Base-by-base conservation (phyloP, 495 filamentous ascomycete species). In the Neurospora sp. region DNA sequence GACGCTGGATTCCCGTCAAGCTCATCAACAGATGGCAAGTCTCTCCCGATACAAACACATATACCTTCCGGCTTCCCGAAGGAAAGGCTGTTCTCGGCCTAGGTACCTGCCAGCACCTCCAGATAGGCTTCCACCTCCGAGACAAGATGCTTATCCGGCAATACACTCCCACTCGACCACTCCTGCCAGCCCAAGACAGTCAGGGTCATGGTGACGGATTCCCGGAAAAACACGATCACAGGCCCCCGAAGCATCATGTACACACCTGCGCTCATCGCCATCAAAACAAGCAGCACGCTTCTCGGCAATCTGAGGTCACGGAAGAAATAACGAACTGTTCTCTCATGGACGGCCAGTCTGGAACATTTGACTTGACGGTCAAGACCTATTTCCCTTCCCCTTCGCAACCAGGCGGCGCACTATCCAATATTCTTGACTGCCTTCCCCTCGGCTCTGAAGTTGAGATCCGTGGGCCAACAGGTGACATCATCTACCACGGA, bases 101-200 rank as follows among this genome's bases (percentile, higher is more conserved):
- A 1, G 73, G 73, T 9, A 82, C 80, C 2, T 82, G 80, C 65
- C 77, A 82, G 71, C 80, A 82, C 48, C 71, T 82, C 38, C 73
- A 82, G 59, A 68, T 82, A 18, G 79, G 80, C 18, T 80, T 80
- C 68, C 79, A 82, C 46, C 42, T 82, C 2, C 70, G 75, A 37
- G 79, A 81, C 68, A 68, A 72, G 38, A 77, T 77, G 74, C 18
- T 76, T 35, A 72, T 77, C 14, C 48, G 76, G 12, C 59, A 69
- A 20, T 77, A 76, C 70, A 77, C 76, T 9, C 73, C 73, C 11
- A 72, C 73, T 2, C 59, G 70, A 9, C 73, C 73, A 6, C 35
- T 74, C 20, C 27, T 69, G 7, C 53, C 72, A 35, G 61, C 72
- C 39, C 48, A 53, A 9, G 22, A 18, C 12, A 39, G 4, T 71